Base-by-base conservation (phyloP, 148 eudicot genomes). In the Cornus suecica region DNA sequence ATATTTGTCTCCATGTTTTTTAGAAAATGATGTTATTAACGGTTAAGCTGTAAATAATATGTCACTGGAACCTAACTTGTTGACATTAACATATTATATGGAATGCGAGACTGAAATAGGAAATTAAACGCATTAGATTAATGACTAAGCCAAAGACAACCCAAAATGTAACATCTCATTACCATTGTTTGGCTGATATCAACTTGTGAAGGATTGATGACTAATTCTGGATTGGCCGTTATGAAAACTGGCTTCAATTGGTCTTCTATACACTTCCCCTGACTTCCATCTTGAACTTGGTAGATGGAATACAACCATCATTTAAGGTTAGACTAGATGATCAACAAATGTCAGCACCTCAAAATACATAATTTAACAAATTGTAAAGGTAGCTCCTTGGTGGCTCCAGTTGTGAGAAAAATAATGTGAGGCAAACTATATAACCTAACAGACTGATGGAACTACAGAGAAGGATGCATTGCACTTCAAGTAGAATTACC, bases 201-300 rank as follows among this genome's bases (percentile, higher is more conserved):
- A 66, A 79, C 75, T 80, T 90, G 94, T 68, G 83, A 74, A 60
- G 73, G 79, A 80, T 63, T 82, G 58, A 48, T 72, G 26, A 76
- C 76, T 70, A 74, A 77, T 70, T 87, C 85, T 13, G 83, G 80
- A 71, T 84, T 88, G 66, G 83, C 84, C 84, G 80, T 79, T 48
- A 82, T 65, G 70, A 85, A 77, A 75, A 80, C 29, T 26, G 94
- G 88, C 81, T 82, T 89, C 74, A 79, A 28, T 73, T 86, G 90
- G 45, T 66, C 77, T 69, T 82, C 89, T 37, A 64, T 79, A 67
- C 75, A 79, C 73, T 81, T 88, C 23, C 72, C 85, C 74, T 85
- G 84, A 78, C 64, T 84, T 69, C 80, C 90, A 73, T 85, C 93
- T 79, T 81, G 92, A 54, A 85, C 92, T 87, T 70, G 11, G 63